Conservation (phyloP, 2,329 filamentous ascomycete species). For the Aspergillus pseudoviridinutans region DNA sequence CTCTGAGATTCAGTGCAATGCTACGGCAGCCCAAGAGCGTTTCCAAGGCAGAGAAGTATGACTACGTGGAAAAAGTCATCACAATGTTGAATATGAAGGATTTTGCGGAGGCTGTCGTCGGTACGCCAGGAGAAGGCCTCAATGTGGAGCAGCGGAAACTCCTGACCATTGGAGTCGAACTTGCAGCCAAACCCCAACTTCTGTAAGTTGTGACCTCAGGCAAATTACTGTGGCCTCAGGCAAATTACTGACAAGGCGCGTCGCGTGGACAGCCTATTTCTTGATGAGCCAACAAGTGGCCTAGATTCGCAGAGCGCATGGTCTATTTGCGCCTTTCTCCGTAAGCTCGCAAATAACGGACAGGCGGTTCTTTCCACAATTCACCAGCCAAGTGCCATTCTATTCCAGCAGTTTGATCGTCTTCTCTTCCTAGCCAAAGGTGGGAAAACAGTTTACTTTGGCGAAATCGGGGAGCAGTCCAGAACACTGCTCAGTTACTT, state of each 20-base stretch:
- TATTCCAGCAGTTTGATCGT: slow-evolving; percentile 76
- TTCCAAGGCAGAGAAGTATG: slow-evolving; percentile 68
- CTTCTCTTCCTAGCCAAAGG: slow-evolving; percentile 60
- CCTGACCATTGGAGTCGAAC: too few relatives aligned
- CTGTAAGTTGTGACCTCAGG: too few relatives aligned
- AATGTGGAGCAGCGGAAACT: too few relatives aligned
- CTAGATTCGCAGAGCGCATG: slow-evolving; percentile 86
- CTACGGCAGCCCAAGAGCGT: slow-evolving; percentile 74
- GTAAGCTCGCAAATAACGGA: slow-evolving; percentile 80
- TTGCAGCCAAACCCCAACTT: too few relatives aligned
- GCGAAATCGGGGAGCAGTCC: slow-evolving; percentile 58
- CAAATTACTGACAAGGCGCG: too few relatives aligned
- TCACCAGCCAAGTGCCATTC: slow-evolving; percentile 87
- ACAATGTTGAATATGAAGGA: slow-evolving; percentile 83
- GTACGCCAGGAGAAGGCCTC: slow-evolving; percentile 49
- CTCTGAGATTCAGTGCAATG: slow-evolving; percentile 76
- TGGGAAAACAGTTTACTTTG: slow-evolving; percentile 64
- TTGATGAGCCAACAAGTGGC: slow-evolving; percentile 90
- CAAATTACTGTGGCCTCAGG: too few relatives aligned
- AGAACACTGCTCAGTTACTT: slow-evolving; percentile 59
- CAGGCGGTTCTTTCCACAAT: slow-evolving; percentile 90
- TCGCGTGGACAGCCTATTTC: slow-evolving; percentile 48
- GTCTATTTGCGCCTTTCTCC: slow-evolving; percentile 80
- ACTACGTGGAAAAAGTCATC: slow-evolving; percentile 77
- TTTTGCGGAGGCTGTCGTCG: slow-evolving; percentile 82